Conservation (phyloP, 257 asterid species). For the Penstemon eatonii region DNA sequence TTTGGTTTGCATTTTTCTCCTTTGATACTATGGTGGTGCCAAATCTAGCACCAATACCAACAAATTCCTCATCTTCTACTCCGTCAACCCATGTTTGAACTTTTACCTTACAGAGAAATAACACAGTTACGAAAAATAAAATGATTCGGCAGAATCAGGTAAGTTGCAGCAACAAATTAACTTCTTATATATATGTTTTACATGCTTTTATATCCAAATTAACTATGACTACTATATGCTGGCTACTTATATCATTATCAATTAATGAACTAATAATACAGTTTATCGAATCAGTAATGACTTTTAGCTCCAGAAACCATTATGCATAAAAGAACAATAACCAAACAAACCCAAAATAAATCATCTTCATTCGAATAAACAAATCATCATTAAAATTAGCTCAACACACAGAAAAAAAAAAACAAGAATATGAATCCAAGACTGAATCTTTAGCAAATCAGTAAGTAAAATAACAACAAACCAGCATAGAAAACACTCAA, state of each 20-base stretch:
- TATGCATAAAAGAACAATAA: not conserved
- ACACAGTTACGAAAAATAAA: not conserved
- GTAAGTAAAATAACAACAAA: conserved; percentile 4
- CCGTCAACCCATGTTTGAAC: conserved; percentile 90
- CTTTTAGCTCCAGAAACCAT: not conserved
- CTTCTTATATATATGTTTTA: not conserved
- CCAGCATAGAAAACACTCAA: conserved; percentile 5
- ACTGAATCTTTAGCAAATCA: conserved; percentile 21
- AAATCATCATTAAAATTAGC: not conserved
- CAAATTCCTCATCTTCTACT: conserved; percentile 69
- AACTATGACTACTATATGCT: not conserved
- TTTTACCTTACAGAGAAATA: conserved; percentile 60
- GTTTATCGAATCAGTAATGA: not conserved
- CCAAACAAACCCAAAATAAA: not conserved
- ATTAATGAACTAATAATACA: too few relatives aligned
- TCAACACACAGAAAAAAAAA: not conserved
- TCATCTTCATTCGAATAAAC: not conserved
- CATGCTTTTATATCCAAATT: not conserved
- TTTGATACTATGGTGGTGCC: conserved; percentile 76
- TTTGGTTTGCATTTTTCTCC: conserved; percentile 83
- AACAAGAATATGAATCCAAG: conserved; percentile 16
- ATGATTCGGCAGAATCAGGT: conserved; percentile 3
- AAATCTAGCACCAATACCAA: conserved; percentile 94
- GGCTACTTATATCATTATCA: not conserved
- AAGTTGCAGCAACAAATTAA: not conserved